These are phyloP conservation scores for Effrenium voratum DNA, from an alignment of 73 alveolate genomes.

Conservation along the genomic window DNA sequence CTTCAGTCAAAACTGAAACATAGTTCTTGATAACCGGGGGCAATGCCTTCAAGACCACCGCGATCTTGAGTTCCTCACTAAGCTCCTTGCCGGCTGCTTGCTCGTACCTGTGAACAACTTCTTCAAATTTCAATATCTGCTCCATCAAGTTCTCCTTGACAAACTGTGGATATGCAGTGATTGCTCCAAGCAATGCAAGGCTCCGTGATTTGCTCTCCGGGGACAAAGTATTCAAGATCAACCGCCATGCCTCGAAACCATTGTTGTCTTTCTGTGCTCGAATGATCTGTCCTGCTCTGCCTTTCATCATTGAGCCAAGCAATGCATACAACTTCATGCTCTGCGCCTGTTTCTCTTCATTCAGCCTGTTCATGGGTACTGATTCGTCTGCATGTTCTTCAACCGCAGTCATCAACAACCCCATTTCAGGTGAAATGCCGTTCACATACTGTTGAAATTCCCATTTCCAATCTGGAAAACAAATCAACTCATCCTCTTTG, in stretches of 20 bases:
- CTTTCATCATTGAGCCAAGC: not conserved
- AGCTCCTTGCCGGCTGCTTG: not conserved
- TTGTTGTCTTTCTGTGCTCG: not conserved
- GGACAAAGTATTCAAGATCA: not conserved
- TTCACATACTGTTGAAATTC: not conserved
- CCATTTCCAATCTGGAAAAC: not conserved
- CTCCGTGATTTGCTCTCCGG: not conserved
- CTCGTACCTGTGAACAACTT: not conserved
- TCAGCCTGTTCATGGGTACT: too few relatives aligned
- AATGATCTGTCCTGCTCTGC: not conserved
- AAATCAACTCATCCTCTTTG: not conserved
- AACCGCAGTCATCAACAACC: not conserved
- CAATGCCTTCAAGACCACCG: not conserved
- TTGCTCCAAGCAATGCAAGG: not conserved
- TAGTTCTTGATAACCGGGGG: not conserved
- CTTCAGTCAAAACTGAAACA: not conserved
- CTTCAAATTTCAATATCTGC: not conserved
- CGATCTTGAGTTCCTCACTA: not conserved
- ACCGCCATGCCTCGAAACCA: not conserved
- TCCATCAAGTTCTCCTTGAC: not conserved
- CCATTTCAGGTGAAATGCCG: not conserved
- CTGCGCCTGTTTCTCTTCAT: not conserved
- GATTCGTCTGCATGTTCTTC: not conserved
- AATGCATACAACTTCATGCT: not conserved
- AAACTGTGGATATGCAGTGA: not conserved